Evolutionary conservation across 306 rosid genomes (phyloP), one percentile per base, ranked within the genome.

Genomic region (Glycine tomentella): DNA sequence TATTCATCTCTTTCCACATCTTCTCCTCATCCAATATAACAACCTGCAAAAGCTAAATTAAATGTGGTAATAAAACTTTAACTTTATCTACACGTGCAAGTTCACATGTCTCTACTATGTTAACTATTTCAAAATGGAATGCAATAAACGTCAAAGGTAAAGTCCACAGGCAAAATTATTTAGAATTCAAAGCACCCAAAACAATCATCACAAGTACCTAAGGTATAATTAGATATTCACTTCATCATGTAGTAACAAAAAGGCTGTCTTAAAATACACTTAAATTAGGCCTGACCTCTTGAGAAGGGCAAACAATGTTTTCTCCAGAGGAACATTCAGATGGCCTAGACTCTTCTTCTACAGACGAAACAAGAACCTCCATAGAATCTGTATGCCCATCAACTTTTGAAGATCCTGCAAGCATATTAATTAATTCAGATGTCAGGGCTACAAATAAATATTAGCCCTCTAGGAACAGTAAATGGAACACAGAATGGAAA

Each of bases 1-100:
- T 87, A 20, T 81, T 58, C 6, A 95, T 87, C 46, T 87, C 75
- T 45, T 75, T 86, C 97, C 93, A 65, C 62, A 91, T 75, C 69
- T 78, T 85, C 79, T 78, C 69, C 78, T 91, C 93, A 5, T 65
- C 69, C 31, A 25, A 25, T 25, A 25, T 2, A 25, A 25, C 31
- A 25, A 25, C 31, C 31, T 25, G 31, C 31, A 25, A 25, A 25
- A 25, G 31, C 31, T 25, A 25, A 1, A 25, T 25, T 25, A 1
- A 25, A 25, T 25, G 31, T 25, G 31, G 2, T 2, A 1, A 25
- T 25, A 25, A 25, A 25, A 25, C 31, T 25, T n/a, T n/a, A n/a
- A n/a, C n/a, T n/a, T 25, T 25, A 25, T 25, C 31, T 25, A 25
- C 31, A 25, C 1, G 1, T 25, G 31, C 31, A 25, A 25, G 31